Evolutionary conservation across 257 asterid species (phyloP).

Genomic region (Galeopsis tetrahit): DNA sequence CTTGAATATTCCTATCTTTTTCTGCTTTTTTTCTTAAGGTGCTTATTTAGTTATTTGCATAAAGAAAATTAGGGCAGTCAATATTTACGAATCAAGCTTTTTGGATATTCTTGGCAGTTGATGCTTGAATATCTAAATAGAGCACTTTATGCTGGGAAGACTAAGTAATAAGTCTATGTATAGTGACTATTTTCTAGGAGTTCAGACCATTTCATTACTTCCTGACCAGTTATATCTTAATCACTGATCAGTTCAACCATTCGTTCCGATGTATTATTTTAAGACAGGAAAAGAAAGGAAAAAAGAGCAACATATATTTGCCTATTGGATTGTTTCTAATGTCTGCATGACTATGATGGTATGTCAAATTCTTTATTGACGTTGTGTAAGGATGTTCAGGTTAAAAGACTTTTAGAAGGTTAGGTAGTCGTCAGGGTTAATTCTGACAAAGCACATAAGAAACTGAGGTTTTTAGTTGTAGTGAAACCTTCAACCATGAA

Average conservation of each 20-base stretch:
- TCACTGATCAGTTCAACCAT: neutral
- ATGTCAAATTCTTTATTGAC: neutral
- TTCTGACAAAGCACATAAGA: constrained; percentile 2
- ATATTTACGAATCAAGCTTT: neutral
- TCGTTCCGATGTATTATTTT: neutral
- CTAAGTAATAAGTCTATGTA: neutral
- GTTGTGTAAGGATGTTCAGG: neutral
- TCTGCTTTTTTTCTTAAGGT: neutral
- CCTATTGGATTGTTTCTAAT: neutral
- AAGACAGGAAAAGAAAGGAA: neutral
- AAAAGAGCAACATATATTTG: neutral
- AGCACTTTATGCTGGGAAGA: constrained; percentile 7
- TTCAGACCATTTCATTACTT: constrained; percentile 4
- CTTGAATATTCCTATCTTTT: too few relatives aligned
- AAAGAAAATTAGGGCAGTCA: neutral
- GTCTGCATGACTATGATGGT: neutral
- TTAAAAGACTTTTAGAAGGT: neutral
- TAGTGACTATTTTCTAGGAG: neutral
- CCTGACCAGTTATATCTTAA: neutral
- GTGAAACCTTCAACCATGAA: neutral
- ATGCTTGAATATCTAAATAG: neutral
- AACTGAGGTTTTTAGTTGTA: neutral
- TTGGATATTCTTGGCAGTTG: neutral
- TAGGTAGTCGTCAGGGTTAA: neutral
- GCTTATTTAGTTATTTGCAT: neutral